Evolutionary conservation across 176 grass and related monocot genomes (phyloP).

Genomic region (barley (Hordeum vulgare)): MorexV3_pseudomolecules_assembly NC_058520.1:441364826-441365325

Average conservation of each 20-base stretch:
- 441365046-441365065: background rate
- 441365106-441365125: conserved; percentile 14
- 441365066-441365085: conserved; percentile 6
- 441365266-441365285: background rate
- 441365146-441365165: conserved; percentile 7
- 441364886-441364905: conserved; percentile 30
- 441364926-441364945: conserved; percentile 14
- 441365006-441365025: conserved; percentile 21
- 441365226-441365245: background rate
- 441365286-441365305: background rate
- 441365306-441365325: conserved; percentile 9
- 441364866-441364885: conserved; percentile 22
- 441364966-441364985: conserved; percentile 20
- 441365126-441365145: background rate
- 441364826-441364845: conserved; percentile 16
- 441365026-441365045: conserved; percentile 16
- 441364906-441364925: conserved; percentile 25
- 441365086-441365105: conserved; percentile 31
- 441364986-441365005: conserved; percentile 34
- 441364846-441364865: conserved; percentile 13
- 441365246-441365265: conserved; percentile 26
- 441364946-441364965: conserved; percentile 18
- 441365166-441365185: conserved; percentile 15
- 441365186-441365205: conserved; percentile 14
- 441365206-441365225: conserved; percentile 10